Conservation (phyloP, 495 filamentous ascomycete species). For the Aspergillus sclerotioniger region DNA sequence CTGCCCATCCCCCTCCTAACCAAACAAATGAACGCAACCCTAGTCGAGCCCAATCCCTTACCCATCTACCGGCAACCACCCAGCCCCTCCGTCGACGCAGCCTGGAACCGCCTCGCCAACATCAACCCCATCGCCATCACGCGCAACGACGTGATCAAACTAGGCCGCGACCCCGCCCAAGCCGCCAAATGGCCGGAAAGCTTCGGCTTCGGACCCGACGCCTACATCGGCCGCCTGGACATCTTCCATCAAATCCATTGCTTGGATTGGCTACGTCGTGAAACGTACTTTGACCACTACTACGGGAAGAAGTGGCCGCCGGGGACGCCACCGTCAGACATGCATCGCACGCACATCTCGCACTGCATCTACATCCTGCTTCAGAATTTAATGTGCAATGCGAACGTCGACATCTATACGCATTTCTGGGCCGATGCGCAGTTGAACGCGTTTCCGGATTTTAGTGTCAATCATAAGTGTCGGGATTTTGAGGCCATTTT, state of each 20-base stretch:
- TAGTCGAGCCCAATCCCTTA: neutral
- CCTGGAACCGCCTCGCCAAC: slow-evolving; percentile 4
- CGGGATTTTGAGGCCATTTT: slow-evolving; percentile 23
- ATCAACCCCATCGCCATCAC: slow-evolving; percentile 1
- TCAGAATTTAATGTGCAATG: slow-evolving; percentile 34
- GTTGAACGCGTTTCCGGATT: slow-evolving; percentile 29
- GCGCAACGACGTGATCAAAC: neutral
- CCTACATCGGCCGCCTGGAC: slow-evolving; percentile 33
- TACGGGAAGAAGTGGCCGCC: slow-evolving; percentile 4
- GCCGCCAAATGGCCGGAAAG: slow-evolving; percentile 14
- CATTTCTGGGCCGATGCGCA: slow-evolving; percentile 26
- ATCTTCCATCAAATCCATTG: slow-evolving; percentile 39
- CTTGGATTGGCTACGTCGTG: slow-evolving; percentile 27
- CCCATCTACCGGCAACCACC: slow-evolving; percentile 7
- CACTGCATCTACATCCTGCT: slow-evolving; percentile 37
- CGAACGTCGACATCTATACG: slow-evolving; percentile 30
- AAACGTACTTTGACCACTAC: slow-evolving; percentile 22
- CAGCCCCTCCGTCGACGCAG: slow-evolving; percentile 3
- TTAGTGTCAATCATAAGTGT: slow-evolving; percentile 29
- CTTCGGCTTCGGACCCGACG: slow-evolving; percentile 33
- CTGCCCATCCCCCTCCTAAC: neutral
- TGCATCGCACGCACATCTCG: slow-evolving; percentile 21
- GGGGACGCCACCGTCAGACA: neutral
- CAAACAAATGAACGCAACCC: neutral
- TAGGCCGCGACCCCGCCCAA: neutral